Evolutionary conservation across 371 early-diverging fungal genomes (phyloP).

Genomic region (Mucor piriformis): DNA sequence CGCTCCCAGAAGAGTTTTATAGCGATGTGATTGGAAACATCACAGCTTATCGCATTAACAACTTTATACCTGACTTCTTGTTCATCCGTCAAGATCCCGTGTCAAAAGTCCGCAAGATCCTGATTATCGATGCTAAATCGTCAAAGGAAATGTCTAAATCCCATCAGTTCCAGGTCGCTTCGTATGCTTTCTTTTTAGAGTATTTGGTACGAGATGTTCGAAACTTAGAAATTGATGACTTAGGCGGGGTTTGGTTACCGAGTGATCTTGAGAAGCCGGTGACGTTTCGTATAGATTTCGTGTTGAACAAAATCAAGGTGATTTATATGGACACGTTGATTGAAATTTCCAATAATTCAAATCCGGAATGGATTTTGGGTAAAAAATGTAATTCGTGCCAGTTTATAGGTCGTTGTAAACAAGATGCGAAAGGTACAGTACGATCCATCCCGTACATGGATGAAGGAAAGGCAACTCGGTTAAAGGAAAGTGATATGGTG

Average conservation of each 20-base stretch:
- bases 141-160: slow-evolving; percentile 40
- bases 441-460: slow-evolving; percentile 39
- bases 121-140: slow-evolving; percentile 59
- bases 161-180: slow-evolving; percentile 61
- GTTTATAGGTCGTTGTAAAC: slow-evolving; percentile 40
- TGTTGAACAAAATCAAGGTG: slow-evolving; percentile 42
- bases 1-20: slow-evolving; percentile 45
- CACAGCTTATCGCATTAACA: slow-evolving; percentile 33
- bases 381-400: slow-evolving; percentile 47
- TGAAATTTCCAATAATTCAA: slow-evolving; percentile 26
- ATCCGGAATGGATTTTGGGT: slow-evolving; percentile 47
- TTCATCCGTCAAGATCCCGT: slow-evolving; percentile 37
- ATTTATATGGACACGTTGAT: slow-evolving; percentile 45
- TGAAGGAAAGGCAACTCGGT: slow-evolving; percentile 25
- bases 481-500: slow-evolving; percentile 18
- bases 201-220: slow-evolving; percentile 44
- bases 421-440: slow-evolving; percentile 39
- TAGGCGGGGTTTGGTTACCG: slow-evolving; percentile 56
- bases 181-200: slow-evolving; percentile 50
- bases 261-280: slow-evolving; percentile 27
- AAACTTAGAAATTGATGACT: slow-evolving; percentile 41
- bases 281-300: slow-evolving; percentile 49
- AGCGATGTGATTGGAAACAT: slow-evolving; percentile 26
- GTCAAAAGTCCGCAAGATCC: slow-evolving; percentile 31
- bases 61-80: slow-evolving; percentile 59